Percentiles rank a stretch among this genome's conserved stretches.
Evolutionary conservation across 106 monocot genomes (phyloP).

Genomic region (Platanthera zijinensis): DNA sequence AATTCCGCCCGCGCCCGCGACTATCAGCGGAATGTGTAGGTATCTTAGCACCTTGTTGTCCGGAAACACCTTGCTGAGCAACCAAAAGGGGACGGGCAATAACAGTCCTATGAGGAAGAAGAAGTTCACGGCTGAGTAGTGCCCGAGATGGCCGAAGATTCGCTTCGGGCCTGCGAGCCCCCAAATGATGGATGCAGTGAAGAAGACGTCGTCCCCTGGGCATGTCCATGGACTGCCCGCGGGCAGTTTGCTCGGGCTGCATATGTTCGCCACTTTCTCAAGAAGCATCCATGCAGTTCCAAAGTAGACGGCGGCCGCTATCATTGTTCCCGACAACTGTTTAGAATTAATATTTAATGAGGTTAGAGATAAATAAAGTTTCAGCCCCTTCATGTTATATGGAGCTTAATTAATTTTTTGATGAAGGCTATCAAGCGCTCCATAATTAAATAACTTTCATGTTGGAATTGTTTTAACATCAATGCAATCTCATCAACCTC

Average conservation of each 20-base stretch:
- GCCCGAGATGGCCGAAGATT: slow-evolving; percentile 50
- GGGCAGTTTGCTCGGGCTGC: slow-evolving; percentile 44
- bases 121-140: slow-evolving; percentile 30
- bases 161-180: slow-evolving; percentile 62
- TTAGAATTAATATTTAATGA: too few species aligned
- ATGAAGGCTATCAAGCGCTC: too few species aligned
- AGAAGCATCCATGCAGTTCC: slow-evolving; percentile 79
- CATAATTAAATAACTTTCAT: too few species aligned
- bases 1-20: slow-evolving; percentile 41
- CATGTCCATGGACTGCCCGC: slow-evolving; percentile 83
- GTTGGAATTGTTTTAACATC: too few species aligned
- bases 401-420: too few species aligned
- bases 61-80: slow-evolving; percentile 31
- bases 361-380: too few species aligned
- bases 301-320: slow-evolving; percentile 49
- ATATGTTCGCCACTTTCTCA: slow-evolving; percentile 42
- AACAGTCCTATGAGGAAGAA: slow-evolving; percentile 60
- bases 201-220: slow-evolving; percentile 50
- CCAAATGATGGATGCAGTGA: slow-evolving; percentile 80
- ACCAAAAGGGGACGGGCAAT: slow-evolving; percentile 61
- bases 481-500: too few species aligned
- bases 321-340: slow-evolving; percentile 58
- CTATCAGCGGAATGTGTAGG: slow-evolving; percentile 65
- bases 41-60: slow-evolving; percentile 48
- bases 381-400: too few species aligned